Base-by-base conservation (phyloP, 2,329 filamentous ascomycete species). In the Ceratocystis destructans region DNA sequence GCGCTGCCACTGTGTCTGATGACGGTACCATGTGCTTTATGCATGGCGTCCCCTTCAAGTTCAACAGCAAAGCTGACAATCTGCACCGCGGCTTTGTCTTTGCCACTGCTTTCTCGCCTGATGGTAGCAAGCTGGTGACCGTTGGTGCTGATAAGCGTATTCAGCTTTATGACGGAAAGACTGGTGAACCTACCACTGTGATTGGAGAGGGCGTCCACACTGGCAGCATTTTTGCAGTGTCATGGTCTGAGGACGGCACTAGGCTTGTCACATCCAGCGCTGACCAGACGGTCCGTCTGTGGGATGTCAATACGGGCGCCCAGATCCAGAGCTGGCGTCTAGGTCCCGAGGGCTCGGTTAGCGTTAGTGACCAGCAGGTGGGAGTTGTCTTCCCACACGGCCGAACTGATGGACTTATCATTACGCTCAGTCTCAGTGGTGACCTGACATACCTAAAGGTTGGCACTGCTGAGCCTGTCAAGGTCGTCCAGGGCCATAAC, bases 111-210 rank as follows among this genome's bases (percentile, higher is more conserved):
- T 99, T 96, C 75, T 93, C 90, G 33, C 93, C 93, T 0, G 92
- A 97, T 73, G 94, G 94, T 61, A 85, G 80, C 50, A 79, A 80
- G 46, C 79, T 99, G 69, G 89, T 94, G 44, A 96, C 88, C 64
- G 93, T 96, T 1, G 93, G 94, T 46, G 90, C 89, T n/a, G 94
- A 99, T 76, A 87, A 87, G 74, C 85, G 84, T 73, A 96, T 99
- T 70, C 95, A 94, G 80, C 79, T 99, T 8, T 99, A 96, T 74
- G 91, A 99, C 74, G 94, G 93, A 69, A 96, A 96, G 81, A 96
- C 91, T 17, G 94, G 94, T 37, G 91, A 96, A 73, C 82, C 87
- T 0, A 89, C 85, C 57, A 83, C 79, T 68, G 82, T 89, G 71
- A 87, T 99, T 71, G 88, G 88, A 8, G 87, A 93, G 70, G 87